Conservation (phyloP, 805 yeast species). For the Hanseniaspora jakobsenii region DNA sequence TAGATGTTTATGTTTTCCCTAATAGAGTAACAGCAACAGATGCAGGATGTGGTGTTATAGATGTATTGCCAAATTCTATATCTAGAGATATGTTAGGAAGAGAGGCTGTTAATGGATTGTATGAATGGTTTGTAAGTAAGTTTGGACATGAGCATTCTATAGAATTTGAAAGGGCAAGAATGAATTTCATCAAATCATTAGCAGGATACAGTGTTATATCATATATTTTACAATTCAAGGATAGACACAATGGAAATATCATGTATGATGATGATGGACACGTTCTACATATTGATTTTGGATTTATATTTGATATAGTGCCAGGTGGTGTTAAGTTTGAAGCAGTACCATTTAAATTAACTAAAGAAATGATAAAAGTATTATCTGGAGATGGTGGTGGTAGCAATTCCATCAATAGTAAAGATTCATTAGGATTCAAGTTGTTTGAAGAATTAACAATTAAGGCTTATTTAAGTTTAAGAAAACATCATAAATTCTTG, state of each 20-base stretch:
- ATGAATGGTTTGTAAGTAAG: constrained; percentile 80
- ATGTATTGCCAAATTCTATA: constrained; percentile 87
- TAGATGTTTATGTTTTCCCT: constrained; percentile 86
- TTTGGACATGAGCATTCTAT: constrained; percentile 89
- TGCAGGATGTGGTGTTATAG: constrained; percentile 98
- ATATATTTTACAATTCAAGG: constrained; percentile 84
- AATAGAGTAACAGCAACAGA: constrained; percentile 95
- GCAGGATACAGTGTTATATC: constrained; percentile 93
- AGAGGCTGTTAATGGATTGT: constrained; percentile 94
- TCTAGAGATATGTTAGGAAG: constrained; percentile 98
- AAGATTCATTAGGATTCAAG: constrained; percentile 69
- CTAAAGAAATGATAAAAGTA: constrained; percentile 90
- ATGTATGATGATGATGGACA: constrained; percentile 94
- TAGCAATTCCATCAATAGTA: no score
- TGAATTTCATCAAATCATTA: constrained; percentile 81
- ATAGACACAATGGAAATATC: constrained; percentile 95
- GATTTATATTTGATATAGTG: constrained; percentile 95
- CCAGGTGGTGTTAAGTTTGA: constrained; percentile 98
- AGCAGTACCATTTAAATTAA: constrained; percentile 93
- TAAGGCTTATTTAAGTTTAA: constrained; percentile 76
- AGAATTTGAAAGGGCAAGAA: constrained; percentile 82
- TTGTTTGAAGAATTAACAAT: constrained; percentile 95
- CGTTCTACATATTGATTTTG: constrained; percentile 91
- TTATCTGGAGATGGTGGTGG: no score
- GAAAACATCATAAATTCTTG: constrained; percentile 79